Conservation (phyloP, 2,329 filamentous ascomycete genomes). For the Cercospora zeae-maydis region DNA sequence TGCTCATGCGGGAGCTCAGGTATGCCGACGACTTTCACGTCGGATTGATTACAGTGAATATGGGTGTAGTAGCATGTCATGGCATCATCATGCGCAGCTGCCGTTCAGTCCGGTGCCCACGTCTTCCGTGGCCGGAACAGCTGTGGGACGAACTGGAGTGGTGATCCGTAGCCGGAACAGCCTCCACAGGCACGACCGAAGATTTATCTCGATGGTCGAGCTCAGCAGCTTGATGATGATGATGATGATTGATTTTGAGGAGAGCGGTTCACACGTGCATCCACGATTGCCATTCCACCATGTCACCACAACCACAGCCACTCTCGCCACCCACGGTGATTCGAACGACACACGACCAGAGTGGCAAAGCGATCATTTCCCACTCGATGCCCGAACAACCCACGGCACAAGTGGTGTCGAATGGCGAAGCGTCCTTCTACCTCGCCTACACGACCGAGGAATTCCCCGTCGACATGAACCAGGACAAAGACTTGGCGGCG, state of each 20-base stretch:
- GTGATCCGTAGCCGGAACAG: background rate
- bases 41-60: background rate
- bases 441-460: constrained; percentile 50
- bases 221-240: background rate
- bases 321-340: constrained; percentile 21
- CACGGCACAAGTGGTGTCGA: constrained; percentile 34
- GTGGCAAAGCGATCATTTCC: constrained; percentile 33
- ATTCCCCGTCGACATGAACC: constrained; percentile 46
- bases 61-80: no score
- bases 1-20: background rate
- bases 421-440: constrained; percentile 43
- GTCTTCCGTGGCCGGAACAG: constrained; percentile 10
- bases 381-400: constrained; percentile 25
- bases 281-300: background rate
- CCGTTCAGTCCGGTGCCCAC: constrained; percentile 9
- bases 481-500: constrained; percentile 45
- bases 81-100: background rate
- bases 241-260: no score
- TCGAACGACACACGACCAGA: constrained; percentile 31
- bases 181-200: background rate
- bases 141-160: background rate
- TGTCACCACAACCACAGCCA: constrained; percentile 13
- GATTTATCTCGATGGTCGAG: background rate
- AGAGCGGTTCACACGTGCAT: background rate
- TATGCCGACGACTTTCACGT: background rate